These are phyloP conservation scores for Magnolia kwangsiensis DNA, from an alignment of 164 flowering plant species.

Conservation along the genomic window DNA sequence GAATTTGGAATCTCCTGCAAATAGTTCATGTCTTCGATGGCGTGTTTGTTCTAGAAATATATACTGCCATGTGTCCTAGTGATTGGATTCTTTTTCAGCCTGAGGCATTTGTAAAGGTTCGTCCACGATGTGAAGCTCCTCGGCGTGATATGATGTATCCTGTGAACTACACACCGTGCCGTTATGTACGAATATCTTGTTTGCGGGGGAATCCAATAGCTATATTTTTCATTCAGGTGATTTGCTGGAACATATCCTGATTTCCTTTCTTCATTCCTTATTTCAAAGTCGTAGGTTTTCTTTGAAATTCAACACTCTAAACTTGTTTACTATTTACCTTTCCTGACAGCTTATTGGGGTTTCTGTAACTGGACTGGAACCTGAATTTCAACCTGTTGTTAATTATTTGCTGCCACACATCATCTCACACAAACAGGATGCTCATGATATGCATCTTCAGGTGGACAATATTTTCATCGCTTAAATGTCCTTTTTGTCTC, in stretches of 20 bases:
- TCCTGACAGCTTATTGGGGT: constrained; percentile 71
- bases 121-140: constrained; percentile 95
- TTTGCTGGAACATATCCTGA: not conserved
- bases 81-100: constrained; percentile 52
- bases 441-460: constrained; percentile 78
- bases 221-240: constrained; percentile 86
- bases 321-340: constrained; percentile 2
- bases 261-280: too few species aligned
- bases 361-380: constrained; percentile 71
- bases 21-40: not conserved
- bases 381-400: constrained; percentile 90
- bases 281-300: not conserved
- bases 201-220: constrained; percentile 94
- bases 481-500: constrained; percentile 2
- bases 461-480: constrained; percentile 31
- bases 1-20: not conserved
- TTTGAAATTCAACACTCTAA: not conserved
- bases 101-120: constrained; percentile 83
- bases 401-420: constrained; percentile 75
- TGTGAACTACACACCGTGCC: constrained; percentile 85
- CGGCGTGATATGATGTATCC: constrained; percentile 91
- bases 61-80: not conserved
- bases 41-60: not conserved
- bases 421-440: constrained; percentile 72
- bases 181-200: constrained; percentile 87